Conservation (phyloP, 2,329 filamentous ascomycete genomes). For the Diaporthe batatas region DNA sequence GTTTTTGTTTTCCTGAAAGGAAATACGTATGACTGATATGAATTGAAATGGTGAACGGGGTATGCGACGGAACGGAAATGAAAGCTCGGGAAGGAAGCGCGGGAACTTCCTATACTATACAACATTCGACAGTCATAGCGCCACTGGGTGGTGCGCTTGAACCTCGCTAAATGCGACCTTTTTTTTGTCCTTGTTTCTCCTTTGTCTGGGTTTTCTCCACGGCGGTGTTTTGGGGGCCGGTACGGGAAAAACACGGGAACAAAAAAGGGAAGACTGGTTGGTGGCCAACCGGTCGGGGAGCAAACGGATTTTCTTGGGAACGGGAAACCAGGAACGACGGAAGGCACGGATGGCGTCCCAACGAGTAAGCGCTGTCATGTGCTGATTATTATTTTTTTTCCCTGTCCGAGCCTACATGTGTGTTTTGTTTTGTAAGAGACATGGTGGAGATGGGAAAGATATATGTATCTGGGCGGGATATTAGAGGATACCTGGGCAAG, state of each 20-base stretch:
- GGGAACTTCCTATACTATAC: slow-evolving; percentile 11
- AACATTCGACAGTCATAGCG: slow-evolving; percentile 1
- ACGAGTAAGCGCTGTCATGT: slow-evolving; percentile 3
- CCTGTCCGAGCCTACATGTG: background rate
- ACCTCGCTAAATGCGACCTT: background rate
- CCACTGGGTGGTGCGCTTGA: slow-evolving; percentile 30
- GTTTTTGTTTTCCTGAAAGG: background rate
- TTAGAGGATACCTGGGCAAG: background rate
- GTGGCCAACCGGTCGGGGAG: background rate
- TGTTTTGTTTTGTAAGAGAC: background rate
- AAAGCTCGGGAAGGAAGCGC: background rate
- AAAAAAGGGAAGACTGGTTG: background rate
- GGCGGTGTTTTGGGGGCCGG: background rate
- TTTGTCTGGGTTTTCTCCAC: slow-evolving; percentile 15
- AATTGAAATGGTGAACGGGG: background rate
- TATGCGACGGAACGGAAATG: background rate
- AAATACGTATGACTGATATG: background rate
- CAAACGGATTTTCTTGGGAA: background rate
- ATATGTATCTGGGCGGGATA: background rate
- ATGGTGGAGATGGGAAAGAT: background rate
- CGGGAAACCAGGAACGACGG: background rate
- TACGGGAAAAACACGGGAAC: slow-evolving; percentile 8
- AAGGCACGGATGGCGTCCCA: background rate
- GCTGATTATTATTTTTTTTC: background rate
- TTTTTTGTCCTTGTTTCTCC: background rate